Conservation (phyloP, 169 alveolate genomes). For the Plasmodium sp. region DNA sequence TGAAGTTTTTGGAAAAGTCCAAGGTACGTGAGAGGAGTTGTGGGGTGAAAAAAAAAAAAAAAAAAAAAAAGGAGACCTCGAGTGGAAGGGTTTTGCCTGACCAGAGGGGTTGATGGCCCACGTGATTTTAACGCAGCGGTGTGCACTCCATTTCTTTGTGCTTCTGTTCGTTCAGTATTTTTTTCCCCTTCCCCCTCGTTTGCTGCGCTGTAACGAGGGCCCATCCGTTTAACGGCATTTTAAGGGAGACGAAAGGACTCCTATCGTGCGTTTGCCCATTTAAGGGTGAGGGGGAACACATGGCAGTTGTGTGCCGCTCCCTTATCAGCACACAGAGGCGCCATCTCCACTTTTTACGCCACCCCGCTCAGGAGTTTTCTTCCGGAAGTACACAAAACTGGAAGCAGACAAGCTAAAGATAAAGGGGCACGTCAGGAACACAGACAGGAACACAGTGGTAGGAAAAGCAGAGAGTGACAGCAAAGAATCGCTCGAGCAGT, state of each 20-base stretch:
- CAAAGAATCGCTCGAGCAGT: conserved; percentile 70
- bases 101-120: neutral
- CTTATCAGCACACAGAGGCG: neutral
- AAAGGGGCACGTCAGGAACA: conserved; percentile 82
- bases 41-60: neutral
- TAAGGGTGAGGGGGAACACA: neutral
- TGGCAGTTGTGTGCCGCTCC: neutral
- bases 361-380: conserved; percentile 78
- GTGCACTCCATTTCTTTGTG: neutral
- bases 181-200: neutral
- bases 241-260: neutral
- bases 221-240: neutral
- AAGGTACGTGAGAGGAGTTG: conserved; percentile 9
- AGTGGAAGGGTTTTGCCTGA: neutral
- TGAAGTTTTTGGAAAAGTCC: conserved; percentile 74
- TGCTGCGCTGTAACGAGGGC: neutral
- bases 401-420: conserved; percentile 83
- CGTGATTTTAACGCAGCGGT: neutral
- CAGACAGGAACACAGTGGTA: conserved; percentile 78
- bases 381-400: conserved; percentile 81
- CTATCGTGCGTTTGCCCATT: neutral
- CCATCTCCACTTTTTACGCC: neutral
- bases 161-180: neutral
- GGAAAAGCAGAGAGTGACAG: conserved; percentile 79
- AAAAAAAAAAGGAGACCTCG: neutral